A percentile compares a stretch with the other conserved stretches of the same genome.
Conservation (phyloP, 2,329 filamentous ascomycete species). For the Botryosphaeria dothidea region DNA sequence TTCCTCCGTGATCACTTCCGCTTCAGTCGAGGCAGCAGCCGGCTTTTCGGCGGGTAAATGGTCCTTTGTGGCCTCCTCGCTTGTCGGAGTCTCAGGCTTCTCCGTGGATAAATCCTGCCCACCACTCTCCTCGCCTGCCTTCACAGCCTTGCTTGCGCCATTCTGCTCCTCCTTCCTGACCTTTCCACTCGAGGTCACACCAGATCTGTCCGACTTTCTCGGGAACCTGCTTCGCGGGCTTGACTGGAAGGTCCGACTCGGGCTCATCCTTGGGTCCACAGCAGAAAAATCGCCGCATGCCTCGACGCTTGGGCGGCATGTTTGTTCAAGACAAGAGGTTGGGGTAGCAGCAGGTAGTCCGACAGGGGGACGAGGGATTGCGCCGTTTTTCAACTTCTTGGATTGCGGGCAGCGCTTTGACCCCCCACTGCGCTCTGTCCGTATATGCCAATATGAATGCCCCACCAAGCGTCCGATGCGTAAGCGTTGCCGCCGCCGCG, state of each 20-base stretch:
- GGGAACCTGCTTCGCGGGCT: slow-evolving; percentile 12
- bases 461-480: slow-evolving; percentile 8
- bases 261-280: slow-evolving; percentile 11
- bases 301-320: slow-evolving; percentile 13
- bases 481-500: slow-evolving; percentile 10
- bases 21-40: background rate
- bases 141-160: background rate
- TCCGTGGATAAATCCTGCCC: background rate
- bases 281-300: slow-evolving; percentile 16
- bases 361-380: slow-evolving; percentile 12
- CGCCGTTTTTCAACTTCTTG: slow-evolving; percentile 14
- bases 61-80: slow-evolving; percentile 12
- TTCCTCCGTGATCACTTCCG: slow-evolving; percentile 1
- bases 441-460: slow-evolving; percentile 15
- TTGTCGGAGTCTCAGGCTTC: slow-evolving; percentile 1
- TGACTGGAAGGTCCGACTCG: background rate
- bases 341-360: slow-evolving; percentile 1
- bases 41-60: slow-evolving; percentile 16
- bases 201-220: slow-evolving; percentile 8
- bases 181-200: slow-evolving; percentile 3
- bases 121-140: background rate
- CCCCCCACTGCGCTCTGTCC: slow-evolving; percentile 9
- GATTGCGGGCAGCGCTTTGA: slow-evolving; percentile 10
- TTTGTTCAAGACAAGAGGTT: background rate
- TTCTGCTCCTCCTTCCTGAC: background rate